Conservation (phyloP, 768 basidiomycete genomes). For the Psilocybe tampanensis region DNA sequence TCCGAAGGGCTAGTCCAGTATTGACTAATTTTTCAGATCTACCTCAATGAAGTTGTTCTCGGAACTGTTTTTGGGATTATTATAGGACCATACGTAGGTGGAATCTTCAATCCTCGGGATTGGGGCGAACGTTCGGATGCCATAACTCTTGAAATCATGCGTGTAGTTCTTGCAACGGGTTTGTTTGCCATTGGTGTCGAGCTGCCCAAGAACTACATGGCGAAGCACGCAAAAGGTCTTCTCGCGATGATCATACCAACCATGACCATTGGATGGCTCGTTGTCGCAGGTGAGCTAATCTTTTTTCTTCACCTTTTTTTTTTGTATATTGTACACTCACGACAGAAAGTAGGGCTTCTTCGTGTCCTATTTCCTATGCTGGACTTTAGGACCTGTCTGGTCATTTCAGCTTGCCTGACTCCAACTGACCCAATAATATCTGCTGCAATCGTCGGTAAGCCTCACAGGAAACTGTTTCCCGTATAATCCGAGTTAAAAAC, state of each 20-base stretch:
- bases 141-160: slow-evolving; percentile 82
- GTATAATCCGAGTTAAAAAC: not conserved
- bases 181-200: slow-evolving; percentile 97
- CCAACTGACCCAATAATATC: slow-evolving; percentile 96
- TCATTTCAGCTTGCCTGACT: slow-evolving; percentile 87
- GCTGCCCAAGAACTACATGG: slow-evolving; percentile 84
- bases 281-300: slow-evolving; percentile 57
- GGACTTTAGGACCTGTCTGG: slow-evolving; percentile 74
- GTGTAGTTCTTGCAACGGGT: slow-evolving; percentile 87
- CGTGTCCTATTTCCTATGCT: slow-evolving; percentile 72
- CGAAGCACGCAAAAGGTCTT: slow-evolving; percentile 72
- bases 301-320: not conserved
- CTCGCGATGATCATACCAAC: slow-evolving; percentile 76
- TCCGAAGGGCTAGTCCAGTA: not conserved
- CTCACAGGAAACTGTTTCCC: not conserved
- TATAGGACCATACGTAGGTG: slow-evolving; percentile 73
- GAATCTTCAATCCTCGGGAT: slow-evolving; percentile 73
- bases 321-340: no score
- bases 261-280: slow-evolving; percentile 85
- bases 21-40: slow-evolving; percentile 52
- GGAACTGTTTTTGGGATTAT: slow-evolving; percentile 72
- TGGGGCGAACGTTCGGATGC: slow-evolving; percentile 60
- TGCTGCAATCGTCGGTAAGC: slow-evolving; percentile 73
- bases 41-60: slow-evolving; percentile 92
- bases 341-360: slow-evolving; percentile 52